Base-by-base conservation (phyloP, 345 rosid genomes). In the Hibiscus trionum region DNA sequence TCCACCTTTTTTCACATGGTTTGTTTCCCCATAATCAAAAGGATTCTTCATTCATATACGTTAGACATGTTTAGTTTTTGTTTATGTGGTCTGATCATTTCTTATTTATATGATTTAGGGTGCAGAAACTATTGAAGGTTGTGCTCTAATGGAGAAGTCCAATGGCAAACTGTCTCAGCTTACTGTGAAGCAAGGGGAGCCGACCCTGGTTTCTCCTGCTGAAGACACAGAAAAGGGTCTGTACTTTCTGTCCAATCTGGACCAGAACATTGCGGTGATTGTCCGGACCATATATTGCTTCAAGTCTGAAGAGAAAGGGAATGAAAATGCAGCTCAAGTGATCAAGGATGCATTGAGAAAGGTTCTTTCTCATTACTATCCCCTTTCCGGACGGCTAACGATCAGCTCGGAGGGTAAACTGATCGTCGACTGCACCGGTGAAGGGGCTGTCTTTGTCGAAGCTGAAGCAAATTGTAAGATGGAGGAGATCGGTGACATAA, bases 401-500 rank as follows among this genome's bases (percentile, higher is more conserved):
- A 82, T 90, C 56, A 89, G 97, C 37, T 79, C 93, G 5, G 88
- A 90, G 72, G 93, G 97, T 37, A 91, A 89, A 82, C 93, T 89
- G 33, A 84, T 87, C 5, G 82, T 93, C 26, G 79, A 89, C 21
- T 91, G 98, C 77, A 85, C 79, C 0, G 97, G 84, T 31, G 91
- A 89, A 83, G 98, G 97, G 33, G 97, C 87, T n/a, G 85, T 89
- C 44, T 88, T 91, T 74, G 92, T 91, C 33, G 97, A 93, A 80
- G 98, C 96, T 27, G 87, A 86, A 78, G 93, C 93, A 7, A 83
- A 80, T 60, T 93, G 97, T 76, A 42, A 63, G 39, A 72, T 93
- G 79, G 83, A 83, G 66, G 86, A 87, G 77, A 82, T 89, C 31
- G 98, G 95, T 33, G 98, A 91, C 72, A 83, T 89, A n/a, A 91